phyloP scores from a whole-genome alignment of 2,329 filamentous ascomycete species.

The Hymenoscyphus infarciens region DNA sequence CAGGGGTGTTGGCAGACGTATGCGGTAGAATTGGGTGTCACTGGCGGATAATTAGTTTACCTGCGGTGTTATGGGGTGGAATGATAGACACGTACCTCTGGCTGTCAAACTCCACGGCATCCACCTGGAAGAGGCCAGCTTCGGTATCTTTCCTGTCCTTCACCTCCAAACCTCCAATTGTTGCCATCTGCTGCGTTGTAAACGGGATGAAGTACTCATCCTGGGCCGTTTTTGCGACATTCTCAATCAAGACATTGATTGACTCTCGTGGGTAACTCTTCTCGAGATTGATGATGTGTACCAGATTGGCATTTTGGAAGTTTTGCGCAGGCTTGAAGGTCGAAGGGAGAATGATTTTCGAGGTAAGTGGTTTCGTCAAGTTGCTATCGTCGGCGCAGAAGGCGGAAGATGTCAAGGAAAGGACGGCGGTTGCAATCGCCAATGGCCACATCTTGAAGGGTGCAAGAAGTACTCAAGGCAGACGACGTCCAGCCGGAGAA shows the following conservation, averaged over 20 bases:
- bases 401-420: constrained; percentile 45
- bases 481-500: constrained; percentile 25
- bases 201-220: constrained; percentile 91
- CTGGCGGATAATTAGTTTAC: constrained; percentile 42
- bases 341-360: constrained; percentile 57
- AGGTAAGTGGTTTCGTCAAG: constrained; percentile 42
- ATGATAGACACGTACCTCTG: constrained; percentile 45
- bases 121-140: constrained; percentile 64
- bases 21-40: constrained; percentile 76
- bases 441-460: constrained; percentile 33
- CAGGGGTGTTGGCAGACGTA: constrained; percentile 73
- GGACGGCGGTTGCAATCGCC: constrained; percentile 53
- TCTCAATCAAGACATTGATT: constrained; percentile 92
- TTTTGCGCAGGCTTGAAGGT: constrained; percentile 82
- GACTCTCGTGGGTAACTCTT: constrained; percentile 89
- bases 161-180: constrained; percentile 82
- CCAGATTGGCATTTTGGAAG: constrained; percentile 90
- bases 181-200: constrained; percentile 68
- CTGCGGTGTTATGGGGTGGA: neutral
- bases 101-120: constrained; percentile 61
- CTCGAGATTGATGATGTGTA: constrained; percentile 86
- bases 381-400: constrained; percentile 29
- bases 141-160: constrained; percentile 82
- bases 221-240: constrained; percentile 73
- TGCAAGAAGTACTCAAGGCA: constrained; percentile 17